Evolutionary conservation across 495 filamentous ascomycete species (phyloP).

Genomic region (Trypethelium eluteriae): DNA sequence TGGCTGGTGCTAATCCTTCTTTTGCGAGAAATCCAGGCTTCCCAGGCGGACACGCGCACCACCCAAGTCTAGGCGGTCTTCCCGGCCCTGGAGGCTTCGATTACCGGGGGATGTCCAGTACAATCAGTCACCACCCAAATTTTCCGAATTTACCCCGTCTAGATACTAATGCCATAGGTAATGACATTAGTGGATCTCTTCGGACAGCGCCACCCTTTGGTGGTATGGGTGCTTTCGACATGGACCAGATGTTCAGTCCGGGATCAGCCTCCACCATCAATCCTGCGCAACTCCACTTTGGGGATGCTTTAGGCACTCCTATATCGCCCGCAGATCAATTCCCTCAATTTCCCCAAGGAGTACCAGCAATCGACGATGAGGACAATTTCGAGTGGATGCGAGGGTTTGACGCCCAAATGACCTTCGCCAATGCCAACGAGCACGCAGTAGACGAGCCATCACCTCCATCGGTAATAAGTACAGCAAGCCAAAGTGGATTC

Average conservation of each 20-base stretch:
- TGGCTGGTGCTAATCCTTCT: constrained; percentile 51
- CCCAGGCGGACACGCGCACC: constrained; percentile 24
- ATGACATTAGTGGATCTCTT: constrained; percentile 56
- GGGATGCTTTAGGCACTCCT: constrained; percentile 64
- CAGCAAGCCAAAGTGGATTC: constrained; percentile 80
- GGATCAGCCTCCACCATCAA: constrained; percentile 66
- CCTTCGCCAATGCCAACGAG: constrained; percentile 60
- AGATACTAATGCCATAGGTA: constrained; percentile 65
- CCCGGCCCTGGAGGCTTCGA: constrained; percentile 55
- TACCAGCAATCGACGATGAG: constrained; percentile 61
- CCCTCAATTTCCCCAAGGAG: constrained; percentile 44
- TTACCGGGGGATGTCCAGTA: constrained; percentile 64
- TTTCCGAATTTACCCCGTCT: constrained; percentile 67
- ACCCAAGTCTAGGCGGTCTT: constrained; percentile 44
- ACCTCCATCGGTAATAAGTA: constrained; percentile 83
- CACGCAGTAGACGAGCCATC: constrained; percentile 85
- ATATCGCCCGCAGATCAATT: constrained; percentile 49
- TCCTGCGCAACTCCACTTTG: constrained; percentile 90
- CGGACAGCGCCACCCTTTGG: constrained; percentile 72
- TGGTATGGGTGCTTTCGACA: constrained; percentile 62
- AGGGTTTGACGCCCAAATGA: constrained; percentile 69
- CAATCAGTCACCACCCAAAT: constrained; percentile 56
- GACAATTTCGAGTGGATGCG: constrained; percentile 78
- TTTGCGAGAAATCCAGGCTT: constrained; percentile 43
- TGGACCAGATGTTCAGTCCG: constrained; percentile 63